Percentiles rank a stretch among this genome's conserved stretches.
Conservation (phyloP, 1,284 basidiomycete genomes). For the Trichosporon sp. region DNA sequence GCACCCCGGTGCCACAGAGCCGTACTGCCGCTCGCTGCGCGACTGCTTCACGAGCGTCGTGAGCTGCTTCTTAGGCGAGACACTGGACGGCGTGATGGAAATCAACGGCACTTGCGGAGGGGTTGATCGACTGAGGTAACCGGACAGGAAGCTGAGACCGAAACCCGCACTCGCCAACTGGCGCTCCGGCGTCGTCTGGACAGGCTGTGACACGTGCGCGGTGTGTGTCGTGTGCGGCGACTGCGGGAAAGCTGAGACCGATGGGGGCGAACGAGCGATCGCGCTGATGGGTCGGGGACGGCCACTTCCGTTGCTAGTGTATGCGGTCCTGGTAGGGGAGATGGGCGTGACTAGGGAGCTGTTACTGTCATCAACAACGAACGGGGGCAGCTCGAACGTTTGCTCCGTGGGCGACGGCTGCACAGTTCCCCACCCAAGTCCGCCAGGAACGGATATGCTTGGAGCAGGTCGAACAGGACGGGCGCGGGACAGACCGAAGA, state of each 20-base stretch:
- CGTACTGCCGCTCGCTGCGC: constrained; percentile 24
- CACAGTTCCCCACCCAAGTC: constrained; percentile 16
- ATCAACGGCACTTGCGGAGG: constrained; percentile 28
- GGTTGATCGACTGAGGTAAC: constrained; percentile 30
- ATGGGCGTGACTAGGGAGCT: constrained; percentile 29
- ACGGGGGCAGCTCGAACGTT: constrained; percentile 33
- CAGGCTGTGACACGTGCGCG: background rate
- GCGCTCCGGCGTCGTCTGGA: constrained; percentile 27
- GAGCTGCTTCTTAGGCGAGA: constrained; percentile 29
- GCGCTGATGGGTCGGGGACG: constrained; percentile 5
- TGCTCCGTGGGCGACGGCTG: constrained; percentile 19
- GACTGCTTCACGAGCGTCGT: constrained; percentile 24
- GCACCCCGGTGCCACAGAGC: constrained; percentile 20
- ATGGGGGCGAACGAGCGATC: background rate
- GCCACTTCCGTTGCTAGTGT: background rate
- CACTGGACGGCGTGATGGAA: constrained; percentile 29
- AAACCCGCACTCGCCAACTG: constrained; percentile 21
- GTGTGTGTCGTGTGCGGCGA: background rate
- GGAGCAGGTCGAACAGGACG: constrained; percentile 30
- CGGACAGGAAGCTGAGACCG: constrained; percentile 32
- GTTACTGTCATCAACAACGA: constrained; percentile 34
- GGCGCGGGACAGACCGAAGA: constrained; percentile 49
- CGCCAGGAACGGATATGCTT: constrained; percentile 18
- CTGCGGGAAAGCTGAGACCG: constrained; percentile 14
- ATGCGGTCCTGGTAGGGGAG: constrained; percentile 21